Percentiles rank a stretch among this genome's conserved stretches.
Evolutionary conservation across 345 rosid species (phyloP).

Genomic region (Streptanthus diversifolius): DNA sequence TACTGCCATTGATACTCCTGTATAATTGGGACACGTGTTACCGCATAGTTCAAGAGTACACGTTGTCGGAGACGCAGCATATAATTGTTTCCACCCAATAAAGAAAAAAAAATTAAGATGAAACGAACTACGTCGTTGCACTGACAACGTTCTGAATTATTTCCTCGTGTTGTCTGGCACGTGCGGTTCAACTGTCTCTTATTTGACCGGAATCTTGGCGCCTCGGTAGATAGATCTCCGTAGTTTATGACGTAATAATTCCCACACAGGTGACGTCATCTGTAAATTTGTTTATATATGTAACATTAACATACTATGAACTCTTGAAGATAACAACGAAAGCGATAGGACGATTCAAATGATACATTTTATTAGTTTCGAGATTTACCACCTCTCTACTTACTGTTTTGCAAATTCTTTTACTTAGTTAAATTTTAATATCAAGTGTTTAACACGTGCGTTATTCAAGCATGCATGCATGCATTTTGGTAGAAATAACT

Average conservation of each 20-base stretch:
- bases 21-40: neutral
- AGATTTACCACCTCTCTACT: neutral
- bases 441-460: neutral
- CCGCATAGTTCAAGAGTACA: neutral
- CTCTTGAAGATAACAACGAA: neutral
- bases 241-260: slow-evolving; percentile 12
- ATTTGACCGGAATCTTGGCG: neutral
- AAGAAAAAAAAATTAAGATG: neutral
- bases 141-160: slow-evolving; percentile 5
- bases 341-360: neutral
- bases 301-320: neutral
- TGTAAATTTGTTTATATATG: neutral
- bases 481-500: neutral
- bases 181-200: slow-evolving; percentile 18
- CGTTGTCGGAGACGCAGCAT: slow-evolving; percentile 12
- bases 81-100: neutral
- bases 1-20: neutral
- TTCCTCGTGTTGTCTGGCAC: slow-evolving; percentile 18
- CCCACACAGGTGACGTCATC: slow-evolving; percentile 9
- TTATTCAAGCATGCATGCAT: neutral
- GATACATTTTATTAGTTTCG: neutral
- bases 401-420: neutral
- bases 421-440: neutral
- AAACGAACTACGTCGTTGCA: slow-evolving; percentile 14
- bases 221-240: slow-evolving; percentile 1